phyloP scores from a whole-genome alignment of 371 early-diverging fungal genomes.

The Phascolomyces articulosus region DNA sequence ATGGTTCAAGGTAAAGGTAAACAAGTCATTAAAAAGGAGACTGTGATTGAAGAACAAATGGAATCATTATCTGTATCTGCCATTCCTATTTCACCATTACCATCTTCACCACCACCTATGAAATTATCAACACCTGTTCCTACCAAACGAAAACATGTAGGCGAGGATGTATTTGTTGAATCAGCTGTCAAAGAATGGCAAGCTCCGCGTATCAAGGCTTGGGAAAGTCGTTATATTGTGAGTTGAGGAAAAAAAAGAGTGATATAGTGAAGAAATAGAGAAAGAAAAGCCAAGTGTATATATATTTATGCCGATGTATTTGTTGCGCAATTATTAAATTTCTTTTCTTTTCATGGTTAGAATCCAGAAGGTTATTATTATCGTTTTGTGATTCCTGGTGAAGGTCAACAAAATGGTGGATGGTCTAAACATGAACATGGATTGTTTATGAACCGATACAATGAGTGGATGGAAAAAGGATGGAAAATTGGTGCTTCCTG shows the following conservation, averaged over 20 bases:
- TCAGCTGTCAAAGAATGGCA: slow-evolving; percentile 62
- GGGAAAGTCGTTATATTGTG: slow-evolving; percentile 55
- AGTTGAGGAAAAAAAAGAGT: neutral
- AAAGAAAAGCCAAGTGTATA: too few relatives aligned
- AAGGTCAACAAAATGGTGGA: slow-evolving; percentile 61
- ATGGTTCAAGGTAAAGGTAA: neutral
- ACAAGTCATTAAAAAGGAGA: neutral
- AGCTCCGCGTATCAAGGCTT: slow-evolving; percentile 61
- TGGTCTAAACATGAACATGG: slow-evolving; percentile 51
- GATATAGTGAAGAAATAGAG: neutral
- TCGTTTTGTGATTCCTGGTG: slow-evolving; percentile 69
- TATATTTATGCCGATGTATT: too few relatives aligned
- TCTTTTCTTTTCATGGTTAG: too few relatives aligned
- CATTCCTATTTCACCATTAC: neutral
- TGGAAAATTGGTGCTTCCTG: slow-evolving; percentile 61
- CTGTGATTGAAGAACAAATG: slow-evolving; percentile 2
- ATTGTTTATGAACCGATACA: slow-evolving; percentile 57
- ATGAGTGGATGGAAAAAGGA: slow-evolving; percentile 55
- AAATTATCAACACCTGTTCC: slow-evolving; percentile 7
- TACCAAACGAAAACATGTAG: slow-evolving; percentile 26
- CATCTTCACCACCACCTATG: neutral
- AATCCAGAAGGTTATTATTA: slow-evolving; percentile 71
- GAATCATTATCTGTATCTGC: slow-evolving; percentile 2
- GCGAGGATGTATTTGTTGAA: slow-evolving; percentile 59
- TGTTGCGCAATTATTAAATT: too few relatives aligned